Evolutionary conservation across 768 basidiomycete species (phyloP), one percentile per base, ranked within the genome.

Genomic region (Suillus spraguei): DNA sequence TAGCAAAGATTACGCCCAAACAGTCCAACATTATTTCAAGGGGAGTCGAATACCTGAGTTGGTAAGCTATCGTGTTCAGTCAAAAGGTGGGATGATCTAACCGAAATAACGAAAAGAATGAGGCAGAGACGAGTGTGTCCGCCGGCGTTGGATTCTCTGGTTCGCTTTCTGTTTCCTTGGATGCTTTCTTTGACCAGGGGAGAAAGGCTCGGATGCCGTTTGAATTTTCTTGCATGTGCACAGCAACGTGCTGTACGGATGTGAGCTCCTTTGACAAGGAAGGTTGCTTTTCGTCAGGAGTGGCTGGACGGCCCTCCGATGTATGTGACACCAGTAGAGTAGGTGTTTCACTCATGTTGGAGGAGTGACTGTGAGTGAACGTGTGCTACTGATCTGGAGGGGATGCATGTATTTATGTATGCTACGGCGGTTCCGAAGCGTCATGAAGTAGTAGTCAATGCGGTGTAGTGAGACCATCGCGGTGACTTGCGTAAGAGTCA

Each of bases 1-100:
- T 83, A 0, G 95, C 92, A 10, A 85, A 83, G 13, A 92, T 68
- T 28, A 97, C 63, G 44, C 94, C 94, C 65, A 97, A 78, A 35
- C 80, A 67, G 74, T 97, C 82, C 24, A 95, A 67, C 61, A 81
- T 69, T 1, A 89, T 68, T 74, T 99, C 96, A 28, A 83, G 78
- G 36, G 68, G 82, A 0, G 92, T 97, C 0, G 91, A 83, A 74
- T 90, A 96, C 3, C 94, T 89, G 69, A 71, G 70, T n/a, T 74
- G 63, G 20, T 38, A 62, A 61, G 50, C 71, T 32, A 20, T 54
- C 24, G 32, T 7, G 5, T 16, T 9, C 35, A 16, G 9, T 24
- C n/a, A 42, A 11, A 39, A 41, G 24, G 36, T n/a, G 42, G n/a
- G 28, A 33, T n/a, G 35, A 14, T 64, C 70, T 52, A 35, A 86